Percentiles rank a stretch among this genome's conserved stretches.
Conservation (phyloP, 805 yeast genomes). For the Kazachstania bromeliacearum region DNA sequence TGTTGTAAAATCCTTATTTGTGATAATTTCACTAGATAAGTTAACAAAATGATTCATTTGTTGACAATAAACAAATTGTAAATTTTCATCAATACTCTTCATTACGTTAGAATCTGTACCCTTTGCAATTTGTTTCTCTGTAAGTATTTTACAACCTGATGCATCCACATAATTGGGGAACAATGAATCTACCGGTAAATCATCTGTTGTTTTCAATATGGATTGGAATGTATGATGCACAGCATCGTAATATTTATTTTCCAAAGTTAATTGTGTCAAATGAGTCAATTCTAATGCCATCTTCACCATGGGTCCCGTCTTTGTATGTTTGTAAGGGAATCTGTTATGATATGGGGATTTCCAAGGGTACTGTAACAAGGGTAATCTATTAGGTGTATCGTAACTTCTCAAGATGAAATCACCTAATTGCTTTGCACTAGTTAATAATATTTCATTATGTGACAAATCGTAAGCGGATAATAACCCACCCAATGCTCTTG, state of each 20-base stretch:
- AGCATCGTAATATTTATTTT: conserved; percentile 41
- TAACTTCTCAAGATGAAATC: conserved; percentile 44
- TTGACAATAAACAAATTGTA: conserved; percentile 30
- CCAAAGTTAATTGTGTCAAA: conserved; percentile 41
- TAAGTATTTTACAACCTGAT: conserved; percentile 39
- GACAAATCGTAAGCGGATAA: conserved; percentile 45
- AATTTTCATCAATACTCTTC: conserved; percentile 28
- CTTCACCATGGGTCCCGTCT: conserved; percentile 41
- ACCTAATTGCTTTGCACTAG: conserved; percentile 38
- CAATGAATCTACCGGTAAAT: conserved; percentile 34
- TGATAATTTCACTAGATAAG: conserved; percentile 16
- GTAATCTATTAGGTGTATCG: conserved; percentile 51
- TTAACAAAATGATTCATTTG: conserved; percentile 16
- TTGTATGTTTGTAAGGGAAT: conserved; percentile 30
- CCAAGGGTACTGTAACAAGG: conserved; percentile 39
- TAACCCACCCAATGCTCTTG: conserved; percentile 43
- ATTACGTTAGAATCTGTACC: conserved; percentile 31
- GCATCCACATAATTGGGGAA: conserved; percentile 39
- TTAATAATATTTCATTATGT: conserved; percentile 25
- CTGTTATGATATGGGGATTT: conserved; percentile 29
- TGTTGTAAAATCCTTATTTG: conserved; percentile 3
- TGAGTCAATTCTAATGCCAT: conserved; percentile 44
- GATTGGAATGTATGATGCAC: conserved; percentile 36
- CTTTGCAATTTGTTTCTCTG: conserved; percentile 21
- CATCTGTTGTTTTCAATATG: conserved; percentile 29